Base-by-base conservation (phyloP, 1,284 basidiomycete species). In the Cutaneotrichosporon cutaneum region DNA sequence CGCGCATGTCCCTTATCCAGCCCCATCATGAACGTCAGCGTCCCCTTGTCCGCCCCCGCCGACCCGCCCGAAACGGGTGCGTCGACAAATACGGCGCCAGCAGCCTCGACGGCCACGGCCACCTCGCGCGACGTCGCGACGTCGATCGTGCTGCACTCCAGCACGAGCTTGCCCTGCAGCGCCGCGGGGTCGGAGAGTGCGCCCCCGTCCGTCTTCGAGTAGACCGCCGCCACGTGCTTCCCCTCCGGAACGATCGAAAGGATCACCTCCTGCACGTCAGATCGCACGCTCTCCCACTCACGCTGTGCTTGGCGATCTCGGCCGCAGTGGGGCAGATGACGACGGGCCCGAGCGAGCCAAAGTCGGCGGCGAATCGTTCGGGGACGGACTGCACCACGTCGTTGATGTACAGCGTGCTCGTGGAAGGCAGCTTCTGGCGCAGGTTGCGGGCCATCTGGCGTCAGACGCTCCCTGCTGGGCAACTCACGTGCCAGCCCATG, bases 11-110 rank as follows among this genome's bases (percentile, higher is more conserved):
- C 13, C 11, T 39, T 42, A 16, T 13, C 26, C 11, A 39, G 9
- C 21, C 60, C 60, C 27, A 57, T 36, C 60, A 62, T 62, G 32
- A 62, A 54, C 33, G 60, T 62, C 16, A 62, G 55, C 14, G 50
- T 48, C 0, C 33, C 60, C 0, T 22, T 26, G 7, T 45, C 33
- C 5, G 60, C 60, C 2, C 56, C 56, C 1, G 50, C 44, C 14
- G 60, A 39, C 2, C 60, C 60, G 9, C 60, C 60, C 0, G 60
- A 62, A 4, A 62, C 60, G 36, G 60, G 60, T 4, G 60, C 60
- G 42, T 62, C 60, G 44, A 59, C 58, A 24, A 59, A 59, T 8
- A 9, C 18, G 8, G 14, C 58, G 6, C 58, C 58, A 7, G 42
- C 30, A 5, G 26, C 42, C 22, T 10, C 26, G 7, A 59, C 33